These are phyloP conservation scores for Phyllosticta citribraziliensis DNA, from an alignment of 2,329 filamentous ascomycete species.

Conservation along the genomic window DNA sequence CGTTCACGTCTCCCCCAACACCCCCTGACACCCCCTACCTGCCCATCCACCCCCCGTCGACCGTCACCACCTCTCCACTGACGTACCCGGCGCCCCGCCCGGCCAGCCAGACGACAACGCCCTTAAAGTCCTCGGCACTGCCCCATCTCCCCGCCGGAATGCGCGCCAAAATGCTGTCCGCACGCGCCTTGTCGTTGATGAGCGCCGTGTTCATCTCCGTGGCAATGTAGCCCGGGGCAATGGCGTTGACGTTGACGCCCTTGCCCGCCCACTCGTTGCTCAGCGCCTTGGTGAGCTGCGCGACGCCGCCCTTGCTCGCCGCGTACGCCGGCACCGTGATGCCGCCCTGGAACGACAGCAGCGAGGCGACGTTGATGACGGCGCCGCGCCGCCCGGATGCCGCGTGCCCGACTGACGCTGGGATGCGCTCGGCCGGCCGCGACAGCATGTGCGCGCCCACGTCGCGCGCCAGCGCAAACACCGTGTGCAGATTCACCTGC, in stretches of 20 bases:
- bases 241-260: slow-evolving; percentile 76
- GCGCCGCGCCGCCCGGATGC: slow-evolving; percentile 50
- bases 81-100: slow-evolving; percentile 71
- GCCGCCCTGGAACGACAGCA: slow-evolving; percentile 78
- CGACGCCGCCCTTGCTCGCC: slow-evolving; percentile 74
- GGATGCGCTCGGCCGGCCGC: slow-evolving; percentile 30
- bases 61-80: slow-evolving; percentile 68
- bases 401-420: neutral
- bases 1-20: neutral
- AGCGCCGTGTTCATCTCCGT: slow-evolving; percentile 92
- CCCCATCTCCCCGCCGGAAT: slow-evolving; percentile 85
- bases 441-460: slow-evolving; percentile 69
- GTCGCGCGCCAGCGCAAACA: slow-evolving; percentile 70
- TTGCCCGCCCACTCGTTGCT: slow-evolving; percentile 77
- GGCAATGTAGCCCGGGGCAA: slow-evolving; percentile 81
- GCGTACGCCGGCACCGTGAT: slow-evolving; percentile 84
- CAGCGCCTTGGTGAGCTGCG: slow-evolving; percentile 74
- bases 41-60: slow-evolving; percentile 92
- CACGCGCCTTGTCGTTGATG: slow-evolving; percentile 59
- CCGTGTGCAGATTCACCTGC: slow-evolving; percentile 75
- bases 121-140: slow-evolving; percentile 77
- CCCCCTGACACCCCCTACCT: slow-evolving; percentile 38
- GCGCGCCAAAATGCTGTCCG: slow-evolving; percentile 63
- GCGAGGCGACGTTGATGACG: slow-evolving; percentile 76
- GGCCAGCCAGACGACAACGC: slow-evolving; percentile 66